phyloP scores from a whole-genome alignment of 2,329 filamentous ascomycete species.

The Cucurbitaria berberidis region DNA sequence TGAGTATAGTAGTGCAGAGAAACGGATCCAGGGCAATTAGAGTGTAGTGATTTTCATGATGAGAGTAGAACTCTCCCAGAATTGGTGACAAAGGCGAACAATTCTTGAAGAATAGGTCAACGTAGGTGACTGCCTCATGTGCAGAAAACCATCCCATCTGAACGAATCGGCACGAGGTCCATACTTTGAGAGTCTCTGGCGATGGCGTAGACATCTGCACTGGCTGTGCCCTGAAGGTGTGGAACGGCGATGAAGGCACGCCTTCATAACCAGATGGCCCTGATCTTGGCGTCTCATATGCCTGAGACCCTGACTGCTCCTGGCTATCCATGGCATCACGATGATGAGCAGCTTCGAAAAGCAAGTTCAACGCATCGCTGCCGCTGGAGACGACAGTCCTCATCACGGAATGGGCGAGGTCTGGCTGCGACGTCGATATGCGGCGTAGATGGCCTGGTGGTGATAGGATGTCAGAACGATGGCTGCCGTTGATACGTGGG shows the following conservation, averaged over 20 bases:
- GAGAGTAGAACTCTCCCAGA: slow-evolving; percentile 57
- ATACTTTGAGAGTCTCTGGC: slow-evolving; percentile 52
- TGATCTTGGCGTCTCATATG: slow-evolving; percentile 47
- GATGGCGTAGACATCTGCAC: slow-evolving; percentile 49
- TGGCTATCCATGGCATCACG: slow-evolving; percentile 45
- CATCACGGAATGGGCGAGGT: slow-evolving; percentile 52
- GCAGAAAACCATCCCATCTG: slow-evolving; percentile 64
- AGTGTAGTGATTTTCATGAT: slow-evolving; percentile 56
- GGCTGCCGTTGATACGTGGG: slow-evolving; percentile 30
- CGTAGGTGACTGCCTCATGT: slow-evolving; percentile 59
- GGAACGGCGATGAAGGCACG: slow-evolving; percentile 35
- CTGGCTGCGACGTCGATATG: slow-evolving; percentile 42
- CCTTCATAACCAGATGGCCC: slow-evolving; percentile 34
- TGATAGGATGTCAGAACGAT: slow-evolving; percentile 39
- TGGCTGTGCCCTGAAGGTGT: slow-evolving; percentile 42
- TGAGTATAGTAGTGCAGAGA: slow-evolving; percentile 60
- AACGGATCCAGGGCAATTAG: slow-evolving; percentile 60
- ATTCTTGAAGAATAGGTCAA: slow-evolving; percentile 61
- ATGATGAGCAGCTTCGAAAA: slow-evolving; percentile 58
- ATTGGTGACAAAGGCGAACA: slow-evolving; percentile 60
- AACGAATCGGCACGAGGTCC: slow-evolving; percentile 60
- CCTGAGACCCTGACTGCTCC: slow-evolving; percentile 43
- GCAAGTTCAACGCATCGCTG: slow-evolving; percentile 60
- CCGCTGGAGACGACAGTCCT: slow-evolving; percentile 60
- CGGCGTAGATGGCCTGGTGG: slow-evolving; percentile 37